phyloP scores from a whole-genome alignment of 2,329 filamentous ascomycete genomes.

The Fusarium robinianum region DNA sequence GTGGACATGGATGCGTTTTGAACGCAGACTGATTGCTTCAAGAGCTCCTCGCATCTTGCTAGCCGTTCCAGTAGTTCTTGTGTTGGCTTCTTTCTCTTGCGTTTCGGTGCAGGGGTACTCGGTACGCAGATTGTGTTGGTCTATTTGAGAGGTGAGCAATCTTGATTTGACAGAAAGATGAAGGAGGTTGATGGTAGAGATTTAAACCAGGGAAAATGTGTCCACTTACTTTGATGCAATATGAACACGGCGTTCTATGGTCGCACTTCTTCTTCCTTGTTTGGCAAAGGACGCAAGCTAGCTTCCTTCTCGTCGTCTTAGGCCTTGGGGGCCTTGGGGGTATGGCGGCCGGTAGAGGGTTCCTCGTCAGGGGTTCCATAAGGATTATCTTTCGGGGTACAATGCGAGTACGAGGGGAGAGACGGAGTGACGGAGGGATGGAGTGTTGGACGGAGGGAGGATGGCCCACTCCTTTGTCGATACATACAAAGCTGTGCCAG shows the following conservation, averaged over 20 bases:
- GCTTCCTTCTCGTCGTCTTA: slow-evolving; percentile 11
- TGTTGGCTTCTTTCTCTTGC: slow-evolving; percentile 23
- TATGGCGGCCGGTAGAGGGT: background rate
- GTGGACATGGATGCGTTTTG: no score
- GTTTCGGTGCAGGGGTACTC: slow-evolving; percentile 26
- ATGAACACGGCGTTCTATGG: slow-evolving; percentile 25
- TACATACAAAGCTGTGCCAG: no score
- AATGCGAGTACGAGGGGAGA: no score
- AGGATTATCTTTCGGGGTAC: no score
- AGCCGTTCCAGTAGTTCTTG: slow-evolving; percentile 23
- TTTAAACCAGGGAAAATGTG: background rate
- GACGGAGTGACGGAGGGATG: no score
- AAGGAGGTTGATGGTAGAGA: background rate
- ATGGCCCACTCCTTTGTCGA: no score
- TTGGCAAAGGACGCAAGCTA: slow-evolving; percentile 27
- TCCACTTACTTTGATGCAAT: slow-evolving; percentile 21
- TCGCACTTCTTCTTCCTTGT: slow-evolving; percentile 31
- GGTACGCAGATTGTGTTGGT: slow-evolving; percentile 23
- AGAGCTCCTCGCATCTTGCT: slow-evolving; percentile 22
- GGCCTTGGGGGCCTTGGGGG: background rate
- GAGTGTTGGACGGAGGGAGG: no score
- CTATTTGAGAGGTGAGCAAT: no score
- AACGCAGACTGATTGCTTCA: slow-evolving; percentile 26
- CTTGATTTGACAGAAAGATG: no score
- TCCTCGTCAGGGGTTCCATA: no score